A percentile compares a stretch with the other conserved stretches of the same genome.
phyloP scores from a whole-genome alignment of 345 rosid genomes.

The Populus alba region DNA sequence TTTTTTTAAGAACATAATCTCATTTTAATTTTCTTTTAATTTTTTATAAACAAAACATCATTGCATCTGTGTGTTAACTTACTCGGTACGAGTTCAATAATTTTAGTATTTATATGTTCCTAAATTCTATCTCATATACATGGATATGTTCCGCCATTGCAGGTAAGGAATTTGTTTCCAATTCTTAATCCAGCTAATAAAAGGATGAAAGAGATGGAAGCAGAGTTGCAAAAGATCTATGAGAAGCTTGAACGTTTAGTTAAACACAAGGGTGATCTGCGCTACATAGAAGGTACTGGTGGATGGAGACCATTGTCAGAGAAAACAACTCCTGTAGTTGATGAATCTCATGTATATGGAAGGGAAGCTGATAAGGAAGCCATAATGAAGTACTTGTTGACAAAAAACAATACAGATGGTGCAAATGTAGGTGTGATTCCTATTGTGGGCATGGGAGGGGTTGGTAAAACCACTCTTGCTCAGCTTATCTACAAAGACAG shows the following conservation, averaged over 20 bases:
- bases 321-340: constrained; percentile 1
- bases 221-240: background rate
- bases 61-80: too few species aligned
- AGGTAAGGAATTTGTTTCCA: constrained; percentile 11
- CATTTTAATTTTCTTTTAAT: too few species aligned
- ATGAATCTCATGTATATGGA: constrained; percentile 10
- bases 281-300: background rate
- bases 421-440: constrained; percentile 8
- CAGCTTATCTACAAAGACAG: constrained; percentile 2
- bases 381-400: background rate
- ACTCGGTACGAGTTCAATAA: too few species aligned
- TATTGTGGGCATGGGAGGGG: constrained; percentile 18
- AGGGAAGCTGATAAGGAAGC: constrained; percentile 23
- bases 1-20: too few species aligned
- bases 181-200: background rate
- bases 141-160: too few species aligned
- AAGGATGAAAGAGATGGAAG: background rate
- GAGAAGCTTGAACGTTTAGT: constrained; percentile 13
- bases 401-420: background rate
- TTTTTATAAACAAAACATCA: too few species aligned
- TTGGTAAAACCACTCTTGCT: constrained; percentile 23
- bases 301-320: background rate
- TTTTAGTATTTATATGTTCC: too few species aligned
- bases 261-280: constrained; percentile 2
- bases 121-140: background rate